These are phyloP conservation scores for Diophrys appendiculata DNA, from an alignment of 73 alveolate species.

Conservation along the genomic window DNA sequence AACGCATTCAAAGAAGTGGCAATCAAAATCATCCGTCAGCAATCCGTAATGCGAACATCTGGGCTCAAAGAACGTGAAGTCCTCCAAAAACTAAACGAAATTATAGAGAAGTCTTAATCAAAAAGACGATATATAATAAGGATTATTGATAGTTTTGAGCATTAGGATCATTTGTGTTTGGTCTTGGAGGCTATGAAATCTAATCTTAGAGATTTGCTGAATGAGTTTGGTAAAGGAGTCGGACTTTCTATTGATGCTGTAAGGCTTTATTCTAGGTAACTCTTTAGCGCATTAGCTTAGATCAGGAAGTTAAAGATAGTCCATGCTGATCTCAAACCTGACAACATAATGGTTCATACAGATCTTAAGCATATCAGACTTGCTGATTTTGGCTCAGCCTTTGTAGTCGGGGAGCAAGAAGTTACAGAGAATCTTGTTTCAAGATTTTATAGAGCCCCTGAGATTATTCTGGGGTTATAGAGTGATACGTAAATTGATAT, in stretches of 20 bases:
- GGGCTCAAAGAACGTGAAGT: conserved; percentile 80
- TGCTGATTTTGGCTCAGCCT: conserved; percentile 87
- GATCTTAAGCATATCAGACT: conserved; percentile 75
- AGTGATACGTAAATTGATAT: conserved; percentile 72
- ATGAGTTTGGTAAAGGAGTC: conserved; percentile 64
- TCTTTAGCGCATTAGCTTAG: conserved; percentile 76
- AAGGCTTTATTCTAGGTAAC: conserved; percentile 73
- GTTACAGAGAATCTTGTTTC: conserved; percentile 75
- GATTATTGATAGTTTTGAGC: conserved; percentile 65
- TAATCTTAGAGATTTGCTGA: conserved; percentile 81
- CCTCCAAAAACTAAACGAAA: conserved; percentile 56
- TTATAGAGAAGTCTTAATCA: conserved; percentile 57
- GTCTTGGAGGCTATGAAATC: conserved; percentile 73
- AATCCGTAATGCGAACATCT: conserved; percentile 66
- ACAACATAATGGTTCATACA: conserved; percentile 71
- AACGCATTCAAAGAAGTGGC: conserved; percentile 51
- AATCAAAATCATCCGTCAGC: conserved; percentile 70
- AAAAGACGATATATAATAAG: conserved; percentile 72
- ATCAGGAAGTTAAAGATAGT: conserved; percentile 58
- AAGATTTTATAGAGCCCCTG: conserved; percentile 90
- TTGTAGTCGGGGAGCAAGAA: conserved; percentile 64
- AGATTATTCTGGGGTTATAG: conserved; percentile 78
- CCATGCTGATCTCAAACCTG: conserved; percentile 90
- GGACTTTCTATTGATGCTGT: conserved; percentile 79
- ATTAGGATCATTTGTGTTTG: conserved; percentile 77